Base-by-base conservation (phyloP, 2,329 filamentous ascomycete genomes). In the Pseudocercospora vitis region DNA sequence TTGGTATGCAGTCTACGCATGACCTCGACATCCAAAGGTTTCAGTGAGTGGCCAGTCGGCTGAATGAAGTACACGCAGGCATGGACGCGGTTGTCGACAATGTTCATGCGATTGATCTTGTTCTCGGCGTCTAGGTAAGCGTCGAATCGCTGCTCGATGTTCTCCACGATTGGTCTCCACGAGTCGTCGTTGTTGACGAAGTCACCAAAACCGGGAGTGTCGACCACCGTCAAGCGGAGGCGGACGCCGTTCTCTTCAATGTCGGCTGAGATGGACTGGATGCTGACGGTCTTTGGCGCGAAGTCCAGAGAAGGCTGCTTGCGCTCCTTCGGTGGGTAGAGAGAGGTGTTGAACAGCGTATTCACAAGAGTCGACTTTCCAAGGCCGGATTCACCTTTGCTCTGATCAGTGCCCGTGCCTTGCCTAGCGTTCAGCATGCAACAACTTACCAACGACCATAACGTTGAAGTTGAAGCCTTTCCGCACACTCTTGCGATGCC, bases 401-500 rank as follows among this genome's bases (percentile, higher is more conserved):
- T 4, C 12, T 14, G 50, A 55, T 65, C 58, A 63, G 53, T 33
- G 46, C 33, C 47, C 44, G 42, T 55, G 48, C 47, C 32, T 28
- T 24, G 26, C n/a, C n/a, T n/a, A n/a, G n/a, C n/a, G n/a, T n/a
- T 7, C 11, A 26, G 21, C 14, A 44, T 14, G 37, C 16, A 26
- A 26, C 19, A 29, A 86, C 91, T 71, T 81, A 97, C 94, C 94
- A 77, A 99, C 94, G 76, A 99, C 94, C 94, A 99, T 99, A 66
- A 99, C 94, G 73, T 99, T 99, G 83, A 99, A 99, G 84, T 97
- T 99, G 84, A 99, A 99, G 59, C 94, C 94, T 78, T 99, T 99
- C 73, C 94, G 90, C 70, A 99, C 94, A 84, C 91, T 96, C 87
- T 99, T 99, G 76, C 94, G 92, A 81, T 99, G 94, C 94, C 94